Percentiles rank a stretch among this genome's conserved stretches.
Conservation (phyloP, 108 stramenopile species). For the Cylindrotheca closterium region DNA sequence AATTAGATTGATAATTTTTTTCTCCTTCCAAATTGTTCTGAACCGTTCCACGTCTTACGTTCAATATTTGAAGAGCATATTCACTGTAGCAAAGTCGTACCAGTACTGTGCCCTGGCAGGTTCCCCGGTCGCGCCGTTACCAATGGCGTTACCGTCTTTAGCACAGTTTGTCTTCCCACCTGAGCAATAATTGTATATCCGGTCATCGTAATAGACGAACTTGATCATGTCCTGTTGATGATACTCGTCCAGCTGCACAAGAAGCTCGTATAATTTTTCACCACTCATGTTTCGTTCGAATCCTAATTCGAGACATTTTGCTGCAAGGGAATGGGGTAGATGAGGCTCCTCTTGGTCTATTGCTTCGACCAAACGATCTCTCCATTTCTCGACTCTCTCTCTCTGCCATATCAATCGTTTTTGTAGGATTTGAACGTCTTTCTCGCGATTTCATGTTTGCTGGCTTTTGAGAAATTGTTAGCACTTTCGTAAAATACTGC, state of each 20-base stretch:
- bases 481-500: background rate
- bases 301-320: background rate
- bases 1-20: background rate
- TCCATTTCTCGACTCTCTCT: background rate
- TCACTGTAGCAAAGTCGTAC: conserved; percentile 6
- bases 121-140: background rate
- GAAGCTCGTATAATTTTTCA: conserved; percentile 1
- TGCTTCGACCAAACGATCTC: background rate
- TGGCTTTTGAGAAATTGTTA: background rate
- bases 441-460: background rate
- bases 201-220: conserved; percentile 12
- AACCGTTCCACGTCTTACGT: no score
- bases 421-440: background rate
- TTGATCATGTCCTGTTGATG: conserved; percentile 3
- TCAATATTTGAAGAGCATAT: no score
- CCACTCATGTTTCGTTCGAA: background rate
- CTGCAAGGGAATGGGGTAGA: background rate
- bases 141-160: background rate
- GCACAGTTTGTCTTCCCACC: background rate
- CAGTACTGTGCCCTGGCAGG: conserved; percentile 3
- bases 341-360: background rate
- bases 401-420: no score
- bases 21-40: background rate
- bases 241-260: conserved; percentile 5
- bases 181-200: conserved; percentile 10